These are phyloP conservation scores for Cydonia oblonga DNA, from an alignment of 331 rosid genomes.

Conservation along the genomic window DNA sequence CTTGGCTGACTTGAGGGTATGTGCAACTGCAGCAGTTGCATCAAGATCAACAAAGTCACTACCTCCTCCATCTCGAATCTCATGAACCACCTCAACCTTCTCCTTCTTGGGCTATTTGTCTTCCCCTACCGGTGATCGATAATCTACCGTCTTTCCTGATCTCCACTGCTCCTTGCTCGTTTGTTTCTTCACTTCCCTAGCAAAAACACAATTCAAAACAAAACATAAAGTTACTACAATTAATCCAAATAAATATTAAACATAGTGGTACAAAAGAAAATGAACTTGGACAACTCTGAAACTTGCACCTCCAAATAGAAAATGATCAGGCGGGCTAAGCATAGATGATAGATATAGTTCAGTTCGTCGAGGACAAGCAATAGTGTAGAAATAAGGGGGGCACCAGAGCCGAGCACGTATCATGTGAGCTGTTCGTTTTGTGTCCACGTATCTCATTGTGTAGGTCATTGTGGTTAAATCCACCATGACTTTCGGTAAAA, in stretches of 20 bases:
- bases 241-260: not conserved
- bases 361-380: not conserved
- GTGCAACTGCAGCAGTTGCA: conserved; percentile 16
- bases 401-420: not conserved
- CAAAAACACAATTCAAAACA: not conserved
- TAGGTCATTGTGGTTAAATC: no score
- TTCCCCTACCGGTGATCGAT: conserved; percentile 14
- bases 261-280: not conserved
- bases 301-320: no score
- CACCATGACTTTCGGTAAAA: no score
- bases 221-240: not conserved
- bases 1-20: conserved; percentile 6
- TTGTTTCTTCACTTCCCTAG: conserved; percentile 23
- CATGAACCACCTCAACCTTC: conserved; percentile 18
- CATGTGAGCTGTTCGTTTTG: not conserved
- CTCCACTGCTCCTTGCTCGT: conserved; percentile 15
- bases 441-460: not conserved
- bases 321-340: not conserved
- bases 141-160: conserved; percentile 18
- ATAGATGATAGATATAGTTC: not conserved
- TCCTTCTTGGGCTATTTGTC: conserved; percentile 7
- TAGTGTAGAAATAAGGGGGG: not conserved
- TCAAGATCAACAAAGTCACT: conserved; percentile 1
- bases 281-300: not conserved
- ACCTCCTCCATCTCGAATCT: not conserved